phyloP scores from a whole-genome alignment of 495 filamentous ascomycete genomes.

The Hypoxylon fuscum region DNA sequence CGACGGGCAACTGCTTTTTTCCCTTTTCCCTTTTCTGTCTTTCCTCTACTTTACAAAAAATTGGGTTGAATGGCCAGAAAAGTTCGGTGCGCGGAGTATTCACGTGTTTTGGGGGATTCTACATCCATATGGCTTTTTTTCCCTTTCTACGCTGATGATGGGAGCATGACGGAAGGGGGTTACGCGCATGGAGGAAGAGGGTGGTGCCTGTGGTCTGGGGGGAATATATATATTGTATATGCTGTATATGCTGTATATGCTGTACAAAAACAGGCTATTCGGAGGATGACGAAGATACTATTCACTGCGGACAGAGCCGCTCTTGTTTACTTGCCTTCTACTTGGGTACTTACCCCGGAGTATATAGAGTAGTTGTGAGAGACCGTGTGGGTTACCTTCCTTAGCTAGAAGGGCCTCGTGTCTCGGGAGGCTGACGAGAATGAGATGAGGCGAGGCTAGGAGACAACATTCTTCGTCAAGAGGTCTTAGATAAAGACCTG shows the following conservation, averaged over 20 bases:
- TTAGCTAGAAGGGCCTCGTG: constrained; percentile 15
- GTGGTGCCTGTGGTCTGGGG: constrained; percentile 1
- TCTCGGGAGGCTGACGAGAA: constrained; percentile 4
- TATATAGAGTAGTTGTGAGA: constrained; percentile 14
- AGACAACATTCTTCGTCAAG: constrained; percentile 14
- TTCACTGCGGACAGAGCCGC: constrained; percentile 10
- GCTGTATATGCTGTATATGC: constrained; percentile 22
- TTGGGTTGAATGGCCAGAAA: constrained; percentile 32
- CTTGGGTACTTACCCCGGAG: constrained; percentile 11
- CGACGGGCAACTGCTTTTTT: constrained; percentile 32
- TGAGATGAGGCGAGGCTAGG: constrained; percentile 12
- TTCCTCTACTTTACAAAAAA: constrained; percentile 18
- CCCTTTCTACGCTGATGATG: constrained; percentile 6
- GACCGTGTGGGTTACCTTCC: constrained; percentile 13
- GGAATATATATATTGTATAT: constrained; percentile 2
- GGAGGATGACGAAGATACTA: constrained; percentile 1
- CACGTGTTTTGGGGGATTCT: not conserved
- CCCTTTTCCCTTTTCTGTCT: constrained; percentile 6
- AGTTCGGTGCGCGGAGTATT: constrained; percentile 29
- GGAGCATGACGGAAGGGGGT: not conserved
- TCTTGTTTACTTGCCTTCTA: constrained; percentile 11
- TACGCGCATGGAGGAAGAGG: not conserved
- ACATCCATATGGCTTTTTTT: not conserved
- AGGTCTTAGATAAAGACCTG: constrained; percentile 14
- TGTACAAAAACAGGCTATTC: constrained; percentile 18